Conservation (phyloP, 164 flowering plant genomes). For the Piper longum region DNA sequence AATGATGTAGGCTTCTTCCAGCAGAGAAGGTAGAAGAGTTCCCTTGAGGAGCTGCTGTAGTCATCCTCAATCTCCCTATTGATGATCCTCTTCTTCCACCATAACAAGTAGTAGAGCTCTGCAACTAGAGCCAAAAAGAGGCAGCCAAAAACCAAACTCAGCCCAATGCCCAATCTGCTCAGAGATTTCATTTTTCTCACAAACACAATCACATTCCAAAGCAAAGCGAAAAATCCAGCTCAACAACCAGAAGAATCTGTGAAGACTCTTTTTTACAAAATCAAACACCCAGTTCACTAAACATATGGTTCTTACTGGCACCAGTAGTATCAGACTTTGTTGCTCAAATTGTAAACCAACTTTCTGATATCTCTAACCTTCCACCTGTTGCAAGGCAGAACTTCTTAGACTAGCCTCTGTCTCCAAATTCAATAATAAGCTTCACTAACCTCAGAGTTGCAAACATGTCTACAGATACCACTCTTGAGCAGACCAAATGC, state of each 20-base stretch:
- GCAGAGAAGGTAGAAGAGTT: constrained; percentile 43
- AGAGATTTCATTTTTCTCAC: constrained; percentile 8
- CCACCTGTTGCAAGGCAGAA: neutral
- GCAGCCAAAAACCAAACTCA: constrained; percentile 73
- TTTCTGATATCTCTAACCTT: neutral
- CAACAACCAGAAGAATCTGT: neutral
- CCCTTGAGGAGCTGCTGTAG: constrained; percentile 38
- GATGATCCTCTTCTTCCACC: constrained; percentile 73
- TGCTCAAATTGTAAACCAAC: neutral
- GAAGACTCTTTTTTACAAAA: neutral
- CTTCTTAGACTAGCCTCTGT: no score
- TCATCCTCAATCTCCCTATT: constrained; percentile 36
- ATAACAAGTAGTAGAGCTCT: constrained; percentile 68
- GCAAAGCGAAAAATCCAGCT: neutral
- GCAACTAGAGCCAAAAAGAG: constrained; percentile 57
- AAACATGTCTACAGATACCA: no score
- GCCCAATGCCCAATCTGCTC: constrained; percentile 32
- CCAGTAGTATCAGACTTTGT: no score
- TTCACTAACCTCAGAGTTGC: no score
- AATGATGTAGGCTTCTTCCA: constrained; percentile 45
- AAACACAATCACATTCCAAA: neutral
- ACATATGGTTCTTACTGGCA: no score
- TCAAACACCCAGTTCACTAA: neutral
- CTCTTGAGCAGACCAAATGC: no score
- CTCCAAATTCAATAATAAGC: no score